Evolutionary conservation across 2,329 filamentous ascomycete species (phyloP), one percentile per base, ranked within the genome.

Genomic region (Eutypa lata): DNA sequence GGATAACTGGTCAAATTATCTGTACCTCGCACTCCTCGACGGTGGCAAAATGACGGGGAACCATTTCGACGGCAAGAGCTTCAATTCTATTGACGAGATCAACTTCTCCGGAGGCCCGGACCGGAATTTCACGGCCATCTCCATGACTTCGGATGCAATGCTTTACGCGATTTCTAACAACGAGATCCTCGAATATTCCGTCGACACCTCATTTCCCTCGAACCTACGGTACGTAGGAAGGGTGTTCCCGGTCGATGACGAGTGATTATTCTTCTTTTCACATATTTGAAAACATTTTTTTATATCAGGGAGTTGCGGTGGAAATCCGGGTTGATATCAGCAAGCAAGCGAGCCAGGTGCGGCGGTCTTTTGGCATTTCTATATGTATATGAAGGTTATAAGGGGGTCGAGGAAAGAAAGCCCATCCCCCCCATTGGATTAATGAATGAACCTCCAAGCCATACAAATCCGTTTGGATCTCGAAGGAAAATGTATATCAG

Each of bases 111-210:
- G 54, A 13, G 61, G 60, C 1, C 63, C 63, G 22, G 47, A 49
- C 16, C 47, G 47, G 19, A 63, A 61, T 31, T 64, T 65, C 46
- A 59, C 58, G 4, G 53, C 61, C 24, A 63, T 65, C 50, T 58
- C 63, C 4, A 57, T 64, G 52, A 58, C 60, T 22, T 48, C 53
- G 7, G 62, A 65, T 26, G 63, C 55, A 18, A 61, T 59, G 54
- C 60, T 65, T 48, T 65, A 65, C 47, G 63, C 55, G 18, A 64
- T 65, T n/a, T 59, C 61, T 16, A 52, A 57, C 42, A 54, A 58
- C 48, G 42, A 61, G 51, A 58, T 65, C 31, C 47, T 61, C 16
- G 61, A 65, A 48, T 65, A 61, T 51, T 52, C 54, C 7, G 24
- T 65, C 7, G 58, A 63, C 45, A 53, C 53, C 19, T 46, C 53